Base-by-base conservation (phyloP, 768 basidiomycete species). In the Suillus hirtellus region DNA sequence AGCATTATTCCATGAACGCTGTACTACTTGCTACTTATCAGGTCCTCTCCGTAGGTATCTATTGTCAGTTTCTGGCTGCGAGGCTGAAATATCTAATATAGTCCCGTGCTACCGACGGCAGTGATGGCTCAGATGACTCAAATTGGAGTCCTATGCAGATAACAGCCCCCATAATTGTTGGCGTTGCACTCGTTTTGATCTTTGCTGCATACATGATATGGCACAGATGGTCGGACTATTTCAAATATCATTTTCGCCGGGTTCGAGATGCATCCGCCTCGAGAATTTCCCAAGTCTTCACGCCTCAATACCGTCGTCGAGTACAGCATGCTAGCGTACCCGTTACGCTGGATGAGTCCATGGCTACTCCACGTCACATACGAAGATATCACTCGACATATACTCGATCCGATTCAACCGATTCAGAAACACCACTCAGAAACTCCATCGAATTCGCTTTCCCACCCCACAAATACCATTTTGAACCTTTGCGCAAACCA, bases 81-180 rank as follows among this genome's bases (percentile, higher is more conserved):
- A 62, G 7, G 50, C 53, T 56, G 34, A 37, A 19, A 60, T 15
- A 34, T 10, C 1, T 47, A 40, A 31, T 55, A 31, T 55, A 76
- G 73, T 61, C 64, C 59, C 69, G 71, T 34, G 58, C 64, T 24
- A 65, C 61, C 27, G 24, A 27, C 14, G 55, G 19, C 15, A 2
- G n/a, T 27, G 42, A 12, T 40, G 11, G 35, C 17, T 21, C 17
- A 2, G 1, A 1, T 17, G 10, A 43, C 3, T 43, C 34, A 17
- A 21, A 40, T 19, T 77, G 76, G 76, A 58, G 58, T 15, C 7
- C 74, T 15, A 42, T 74, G 9, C 78, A 80, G 58, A 77, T 79
- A 54, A 73, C 70, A 11, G 49, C 70, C 0, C 79, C 79, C 8
- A 68, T 71, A 60, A 70, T 78, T 47, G 74, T 77, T 11, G 79